These are phyloP conservation scores for Candida insectalens DNA, from an alignment of 805 yeast species.

Conservation along the genomic window DNA sequence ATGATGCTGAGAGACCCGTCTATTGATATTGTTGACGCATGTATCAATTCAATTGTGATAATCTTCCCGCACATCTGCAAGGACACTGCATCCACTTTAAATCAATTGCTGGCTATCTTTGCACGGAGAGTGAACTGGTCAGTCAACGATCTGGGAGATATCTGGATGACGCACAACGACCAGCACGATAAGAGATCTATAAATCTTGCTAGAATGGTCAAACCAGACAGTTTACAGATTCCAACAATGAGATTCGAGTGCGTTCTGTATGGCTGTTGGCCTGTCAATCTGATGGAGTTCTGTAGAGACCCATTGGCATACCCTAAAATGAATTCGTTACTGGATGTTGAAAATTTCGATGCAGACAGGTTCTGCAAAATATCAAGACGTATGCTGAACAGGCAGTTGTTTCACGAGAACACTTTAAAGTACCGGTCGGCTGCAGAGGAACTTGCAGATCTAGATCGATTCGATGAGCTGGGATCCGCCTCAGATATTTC, in stretches of 20 bases:
- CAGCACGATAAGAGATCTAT: background rate
- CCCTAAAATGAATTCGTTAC: slow-evolving; percentile 14
- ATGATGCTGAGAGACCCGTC: slow-evolving; percentile 32
- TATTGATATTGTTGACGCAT: slow-evolving; percentile 28
- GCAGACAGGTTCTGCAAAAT: slow-evolving; percentile 15
- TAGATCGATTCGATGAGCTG: slow-evolving; percentile 19
- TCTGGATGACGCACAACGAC: slow-evolving; percentile 27
- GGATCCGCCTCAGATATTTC: slow-evolving; percentile 29
- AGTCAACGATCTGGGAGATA: background rate
- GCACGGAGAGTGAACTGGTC: slow-evolving; percentile 21
- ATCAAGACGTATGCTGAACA: slow-evolving; percentile 21
- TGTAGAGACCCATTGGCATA: slow-evolving; percentile 32
- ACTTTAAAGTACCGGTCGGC: slow-evolving; percentile 25
- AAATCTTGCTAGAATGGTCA: background rate
- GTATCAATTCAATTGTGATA: slow-evolving; percentile 25
- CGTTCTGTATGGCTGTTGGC: slow-evolving; percentile 48
- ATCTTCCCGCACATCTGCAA: slow-evolving; percentile 22
- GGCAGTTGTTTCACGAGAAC: slow-evolving; percentile 40
- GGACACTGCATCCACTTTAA: slow-evolving; percentile 24
- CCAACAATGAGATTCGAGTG: slow-evolving; percentile 26
- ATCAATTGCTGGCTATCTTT: slow-evolving; percentile 34
- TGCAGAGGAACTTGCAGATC: slow-evolving; percentile 24
- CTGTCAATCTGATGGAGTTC: slow-evolving; percentile 36
- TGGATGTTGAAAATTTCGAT: slow-evolving; percentile 1
- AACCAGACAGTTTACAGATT: background rate